Evolutionary conservation across 2,329 filamentous ascomycete genomes (phyloP).

Genomic region (Pseudocercospora musae): DNA sequence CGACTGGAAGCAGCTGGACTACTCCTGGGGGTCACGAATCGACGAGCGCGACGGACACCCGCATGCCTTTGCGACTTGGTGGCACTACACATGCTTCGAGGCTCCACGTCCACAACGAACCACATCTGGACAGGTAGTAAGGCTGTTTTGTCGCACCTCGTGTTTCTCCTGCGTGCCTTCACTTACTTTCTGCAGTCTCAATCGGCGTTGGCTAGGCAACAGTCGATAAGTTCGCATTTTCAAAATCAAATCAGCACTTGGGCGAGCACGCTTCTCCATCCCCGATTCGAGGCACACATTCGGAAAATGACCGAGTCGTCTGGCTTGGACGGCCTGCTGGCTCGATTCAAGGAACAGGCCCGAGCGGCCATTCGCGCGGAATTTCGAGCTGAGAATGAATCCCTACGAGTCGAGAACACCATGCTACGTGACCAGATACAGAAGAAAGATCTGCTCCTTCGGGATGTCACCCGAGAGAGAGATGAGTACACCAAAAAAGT

Average conservation of each 20-base stretch:
- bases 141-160: background rate
- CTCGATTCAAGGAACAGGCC: background rate
- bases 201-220: background rate
- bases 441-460: background rate
- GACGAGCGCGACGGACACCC: background rate
- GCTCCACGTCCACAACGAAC: background rate
- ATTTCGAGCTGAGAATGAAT: background rate
- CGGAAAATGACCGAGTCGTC: background rate
- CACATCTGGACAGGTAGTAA: background rate
- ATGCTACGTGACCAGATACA: background rate
- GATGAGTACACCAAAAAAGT: background rate
- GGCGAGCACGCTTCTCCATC: too few relatives aligned
- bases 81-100: background rate
- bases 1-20: constrained; percentile 44
- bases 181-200: background rate
- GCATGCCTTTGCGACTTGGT: background rate
- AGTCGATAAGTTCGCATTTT: background rate
- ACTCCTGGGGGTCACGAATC: too few relatives aligned
- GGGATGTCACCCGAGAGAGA: background rate
- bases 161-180: background rate
- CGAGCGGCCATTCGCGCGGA: background rate
- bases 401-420: background rate
- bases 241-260: too few relatives aligned
- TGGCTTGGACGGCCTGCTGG: background rate
- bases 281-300: too few relatives aligned